A percentile compares a stretch with the other conserved stretches of the same genome.
Conservation (phyloP, 495 filamentous ascomycete genomes). For the Penicillium diatomitis region DNA sequence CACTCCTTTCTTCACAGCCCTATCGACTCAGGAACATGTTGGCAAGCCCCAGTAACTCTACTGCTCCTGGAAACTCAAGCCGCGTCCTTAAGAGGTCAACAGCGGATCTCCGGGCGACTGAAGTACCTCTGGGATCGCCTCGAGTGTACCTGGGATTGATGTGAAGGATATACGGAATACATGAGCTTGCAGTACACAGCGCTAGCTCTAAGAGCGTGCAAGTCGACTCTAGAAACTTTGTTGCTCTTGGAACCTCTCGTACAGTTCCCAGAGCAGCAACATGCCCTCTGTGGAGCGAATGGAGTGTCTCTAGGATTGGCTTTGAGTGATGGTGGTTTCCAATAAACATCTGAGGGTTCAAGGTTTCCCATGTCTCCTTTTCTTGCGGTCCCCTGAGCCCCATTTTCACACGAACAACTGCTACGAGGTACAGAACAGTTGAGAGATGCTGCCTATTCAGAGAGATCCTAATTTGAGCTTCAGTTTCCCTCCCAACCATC, state of each 20-base stretch:
- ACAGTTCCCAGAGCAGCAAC: too few species aligned
- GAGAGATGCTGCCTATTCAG: background rate
- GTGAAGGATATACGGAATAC: background rate
- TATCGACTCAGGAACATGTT: too few species aligned
- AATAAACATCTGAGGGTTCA: background rate
- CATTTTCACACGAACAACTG: background rate
- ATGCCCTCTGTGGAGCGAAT: too few species aligned
- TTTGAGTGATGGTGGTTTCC: too few species aligned
- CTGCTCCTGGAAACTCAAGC: too few species aligned
- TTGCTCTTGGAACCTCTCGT: too few species aligned
- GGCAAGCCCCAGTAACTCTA: too few species aligned
- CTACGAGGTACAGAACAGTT: background rate
- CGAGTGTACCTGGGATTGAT: background rate
- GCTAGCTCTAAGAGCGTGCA: background rate
- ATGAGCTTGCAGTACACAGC: background rate
- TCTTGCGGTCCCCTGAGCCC: background rate
- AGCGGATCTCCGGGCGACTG: too few species aligned
- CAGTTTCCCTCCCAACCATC: background rate
- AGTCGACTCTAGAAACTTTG: background rate
- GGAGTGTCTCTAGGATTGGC: too few species aligned
- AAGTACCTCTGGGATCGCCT: background rate
- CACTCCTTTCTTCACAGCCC: too few species aligned
- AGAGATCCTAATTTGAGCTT: background rate
- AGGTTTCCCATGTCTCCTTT: background rate
- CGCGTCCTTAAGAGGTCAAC: too few species aligned